These are phyloP conservation scores for Termitomyces sp. DNA, from an alignment of 768 basidiomycete species.

Conservation along the genomic window DNA sequence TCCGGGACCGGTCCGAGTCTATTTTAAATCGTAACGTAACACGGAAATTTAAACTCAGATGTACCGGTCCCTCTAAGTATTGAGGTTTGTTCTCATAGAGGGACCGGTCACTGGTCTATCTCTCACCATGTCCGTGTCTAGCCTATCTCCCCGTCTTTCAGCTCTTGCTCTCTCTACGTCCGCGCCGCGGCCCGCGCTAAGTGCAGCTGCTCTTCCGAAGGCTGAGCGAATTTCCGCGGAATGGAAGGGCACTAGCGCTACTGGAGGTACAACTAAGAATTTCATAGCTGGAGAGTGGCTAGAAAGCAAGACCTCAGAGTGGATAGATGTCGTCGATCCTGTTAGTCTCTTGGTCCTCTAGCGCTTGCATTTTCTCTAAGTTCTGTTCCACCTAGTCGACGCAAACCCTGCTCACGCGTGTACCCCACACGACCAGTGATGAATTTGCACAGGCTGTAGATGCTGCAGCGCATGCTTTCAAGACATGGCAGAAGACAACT, in stretches of 20 bases:
- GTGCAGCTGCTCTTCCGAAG: constrained; percentile 49
- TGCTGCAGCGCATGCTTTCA: constrained; percentile 82
- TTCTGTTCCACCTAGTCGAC: constrained; percentile 56
- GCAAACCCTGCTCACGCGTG: constrained; percentile 83
- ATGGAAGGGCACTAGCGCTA: constrained; percentile 86
- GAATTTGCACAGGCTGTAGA: constrained; percentile 85
- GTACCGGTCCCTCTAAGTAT: too few relatives aligned
- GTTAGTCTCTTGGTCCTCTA: constrained; percentile 39
- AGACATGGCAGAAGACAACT: constrained; percentile 84
- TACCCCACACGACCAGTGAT: constrained; percentile 79
- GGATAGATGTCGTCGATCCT: constrained; percentile 89
- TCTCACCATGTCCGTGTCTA: constrained; percentile 27
- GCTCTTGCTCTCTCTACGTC: constrained; percentile 43
- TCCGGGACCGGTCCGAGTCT: too few relatives aligned
- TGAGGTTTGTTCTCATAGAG: too few relatives aligned
- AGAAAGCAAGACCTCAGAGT: constrained; percentile 72
- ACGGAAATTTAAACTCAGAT: too few relatives aligned
- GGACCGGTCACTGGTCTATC: too few relatives aligned
- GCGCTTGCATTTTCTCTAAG: background rate
- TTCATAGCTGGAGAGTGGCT: constrained; percentile 89
- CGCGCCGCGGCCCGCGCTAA: constrained; percentile 43
- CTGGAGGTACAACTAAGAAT: constrained; percentile 88
- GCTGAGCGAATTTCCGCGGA: constrained; percentile 68
- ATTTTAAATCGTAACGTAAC: too few relatives aligned
- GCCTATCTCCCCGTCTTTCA: constrained; percentile 25